Evolutionary conservation across 2,329 filamentous ascomycete species (phyloP).

Genomic region (Fusarium papillatum): DNA sequence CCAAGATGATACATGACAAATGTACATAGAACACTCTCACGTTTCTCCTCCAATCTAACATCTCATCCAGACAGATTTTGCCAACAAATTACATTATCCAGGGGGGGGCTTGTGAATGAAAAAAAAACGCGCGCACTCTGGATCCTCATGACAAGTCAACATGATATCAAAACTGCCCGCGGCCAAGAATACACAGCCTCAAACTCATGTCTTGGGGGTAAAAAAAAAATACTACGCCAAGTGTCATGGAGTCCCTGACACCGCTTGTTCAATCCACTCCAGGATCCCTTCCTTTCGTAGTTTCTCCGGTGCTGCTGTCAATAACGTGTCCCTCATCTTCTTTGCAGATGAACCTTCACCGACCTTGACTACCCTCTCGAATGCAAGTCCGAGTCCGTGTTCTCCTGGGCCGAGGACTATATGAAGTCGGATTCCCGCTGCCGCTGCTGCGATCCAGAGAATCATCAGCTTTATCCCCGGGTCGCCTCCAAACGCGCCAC

Average conservation of each 20-base stretch:
- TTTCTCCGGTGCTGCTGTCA: slow-evolving; percentile 11
- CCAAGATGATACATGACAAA: neutral
- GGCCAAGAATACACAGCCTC: slow-evolving; percentile 1
- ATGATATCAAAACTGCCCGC: neutral
- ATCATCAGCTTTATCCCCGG: slow-evolving; percentile 47
- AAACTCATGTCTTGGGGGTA: neutral
- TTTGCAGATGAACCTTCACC: slow-evolving; percentile 10
- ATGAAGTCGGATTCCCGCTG: slow-evolving; percentile 35
- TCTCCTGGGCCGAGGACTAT: slow-evolving; percentile 33
- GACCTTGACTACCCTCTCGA: slow-evolving; percentile 15
- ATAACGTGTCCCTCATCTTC: slow-evolving; percentile 13
- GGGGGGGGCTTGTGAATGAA: neutral
- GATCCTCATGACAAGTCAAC: neutral
- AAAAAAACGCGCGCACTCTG: neutral
- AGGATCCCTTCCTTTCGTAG: slow-evolving; percentile 24
- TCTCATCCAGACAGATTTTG: neutral
- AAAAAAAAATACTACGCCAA: neutral
- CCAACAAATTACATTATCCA: neutral
- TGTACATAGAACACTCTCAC: neutral
- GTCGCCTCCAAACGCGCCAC: slow-evolving; percentile 52
- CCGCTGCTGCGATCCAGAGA: slow-evolving; percentile 49
- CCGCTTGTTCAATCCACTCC: slow-evolving; percentile 24
- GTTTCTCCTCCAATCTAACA: neutral
- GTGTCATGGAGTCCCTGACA: neutral
- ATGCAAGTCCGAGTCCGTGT: slow-evolving; percentile 27